phyloP scores from a whole-genome alignment of 495 filamentous ascomycete genomes.

The Aspergillus sparsus region DNA sequence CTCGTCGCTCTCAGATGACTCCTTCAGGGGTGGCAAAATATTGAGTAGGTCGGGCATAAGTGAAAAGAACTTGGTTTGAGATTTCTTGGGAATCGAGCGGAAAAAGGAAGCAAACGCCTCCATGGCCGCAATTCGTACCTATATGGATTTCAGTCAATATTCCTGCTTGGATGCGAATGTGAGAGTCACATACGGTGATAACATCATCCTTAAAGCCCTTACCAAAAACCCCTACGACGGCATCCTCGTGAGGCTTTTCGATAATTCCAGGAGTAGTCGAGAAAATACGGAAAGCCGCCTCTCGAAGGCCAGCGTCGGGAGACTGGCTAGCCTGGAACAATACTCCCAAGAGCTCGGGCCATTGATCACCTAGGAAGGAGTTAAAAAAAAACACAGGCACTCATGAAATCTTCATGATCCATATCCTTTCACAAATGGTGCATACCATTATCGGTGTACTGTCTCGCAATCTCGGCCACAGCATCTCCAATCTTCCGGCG shows the following conservation, averaged over 20 bases:
- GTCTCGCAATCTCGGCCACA: conserved; percentile 89
- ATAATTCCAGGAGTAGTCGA: conserved; percentile 94
- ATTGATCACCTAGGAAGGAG: conserved; percentile 64
- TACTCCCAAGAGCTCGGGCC: conserved; percentile 84
- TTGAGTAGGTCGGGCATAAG: conserved; percentile 89
- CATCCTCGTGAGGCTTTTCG: conserved; percentile 89
- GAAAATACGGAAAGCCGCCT: conserved; percentile 91
- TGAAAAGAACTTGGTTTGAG: conserved; percentile 79
- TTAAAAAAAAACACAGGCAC: conserved; percentile 18
- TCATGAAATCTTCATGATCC: conserved; percentile 24
- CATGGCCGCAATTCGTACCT: conserved; percentile 91
- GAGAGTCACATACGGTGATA: conserved; percentile 58
- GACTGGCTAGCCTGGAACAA: conserved; percentile 89
- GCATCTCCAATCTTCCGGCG: conserved; percentile 97
- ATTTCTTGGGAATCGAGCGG: conserved; percentile 81
- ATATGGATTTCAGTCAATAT: conserved; percentile 12
- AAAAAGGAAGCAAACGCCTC: conserved; percentile 97
- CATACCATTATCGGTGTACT: conserved; percentile 90
- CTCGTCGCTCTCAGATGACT: conserved; percentile 81
- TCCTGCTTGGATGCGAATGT: not conserved
- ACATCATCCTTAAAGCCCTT: conserved; percentile 90
- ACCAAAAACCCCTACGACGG: conserved; percentile 79
- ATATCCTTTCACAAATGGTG: conserved; percentile 10
- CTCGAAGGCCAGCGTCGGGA: conserved; percentile 74
- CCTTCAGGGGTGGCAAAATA: conserved; percentile 89